A percentile compares a stretch with the other conserved stretches of the same genome.
phyloP scores from a whole-genome alignment of 257 asterid species.

The Capsicum pubescens region DNA sequence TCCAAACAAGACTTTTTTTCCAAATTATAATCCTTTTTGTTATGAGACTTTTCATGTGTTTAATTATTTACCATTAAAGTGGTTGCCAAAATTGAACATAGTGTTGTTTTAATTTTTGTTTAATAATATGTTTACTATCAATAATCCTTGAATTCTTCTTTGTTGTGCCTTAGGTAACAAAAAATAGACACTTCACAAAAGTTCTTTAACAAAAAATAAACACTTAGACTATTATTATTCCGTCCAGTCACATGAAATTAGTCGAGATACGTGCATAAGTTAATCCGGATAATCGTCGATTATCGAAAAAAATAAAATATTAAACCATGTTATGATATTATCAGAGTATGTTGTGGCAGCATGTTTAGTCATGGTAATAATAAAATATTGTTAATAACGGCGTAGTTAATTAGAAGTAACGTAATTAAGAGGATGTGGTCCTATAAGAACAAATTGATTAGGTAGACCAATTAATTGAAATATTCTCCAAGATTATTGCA shows the following conservation, averaged over 20 bases:
- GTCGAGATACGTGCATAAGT: too few relatives aligned
- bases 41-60: slow-evolving; percentile 8
- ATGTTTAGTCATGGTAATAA: not conserved
- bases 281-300: too few relatives aligned
- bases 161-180: not conserved
- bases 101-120: not conserved
- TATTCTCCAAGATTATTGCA: slow-evolving; percentile 25
- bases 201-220: not conserved
- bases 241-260: too few relatives aligned
- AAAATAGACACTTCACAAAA: not conserved
- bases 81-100: slow-evolving; percentile 17
- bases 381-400: not conserved
- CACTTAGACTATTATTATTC: not conserved
- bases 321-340: not conserved
- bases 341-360: not conserved
- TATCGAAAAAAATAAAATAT: not conserved
- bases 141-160: not conserved
- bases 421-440: not conserved
- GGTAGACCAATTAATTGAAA: not conserved
- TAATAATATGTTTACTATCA: not conserved
- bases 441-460: not conserved
- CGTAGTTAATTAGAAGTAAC: not conserved
- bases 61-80: not conserved
- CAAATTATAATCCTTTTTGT: not conserved
- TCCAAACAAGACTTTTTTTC: slow-evolving; percentile 1